Evolutionary conservation across 148 eudicot genomes (phyloP).

Genomic region (Simmondsia chinensis): DNA sequence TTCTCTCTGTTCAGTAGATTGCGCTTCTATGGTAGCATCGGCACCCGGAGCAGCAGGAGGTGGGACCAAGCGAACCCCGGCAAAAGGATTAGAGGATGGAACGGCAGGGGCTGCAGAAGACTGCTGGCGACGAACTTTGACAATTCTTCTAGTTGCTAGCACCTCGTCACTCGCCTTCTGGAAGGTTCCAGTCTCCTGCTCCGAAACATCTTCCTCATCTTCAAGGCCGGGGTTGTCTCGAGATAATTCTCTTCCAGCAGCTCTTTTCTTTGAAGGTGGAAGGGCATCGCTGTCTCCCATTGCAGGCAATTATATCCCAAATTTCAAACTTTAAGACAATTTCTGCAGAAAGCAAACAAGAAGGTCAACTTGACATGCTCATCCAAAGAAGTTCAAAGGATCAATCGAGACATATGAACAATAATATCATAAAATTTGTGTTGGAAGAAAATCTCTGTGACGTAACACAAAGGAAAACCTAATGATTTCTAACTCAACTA

Average conservation of each 20-base stretch:
- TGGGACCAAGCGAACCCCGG: slow-evolving; percentile 65
- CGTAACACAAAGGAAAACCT: too few relatives aligned
- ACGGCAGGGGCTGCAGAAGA: slow-evolving; percentile 39
- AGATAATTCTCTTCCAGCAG: slow-evolving; percentile 79
- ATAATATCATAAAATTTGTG: too few relatives aligned
- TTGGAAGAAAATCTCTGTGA: too few relatives aligned
- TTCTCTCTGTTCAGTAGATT: slow-evolving; percentile 15
- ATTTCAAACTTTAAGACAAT: too few relatives aligned
- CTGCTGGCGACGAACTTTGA: slow-evolving; percentile 67
- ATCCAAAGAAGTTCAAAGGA: too few relatives aligned
- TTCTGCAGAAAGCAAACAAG: too few relatives aligned
- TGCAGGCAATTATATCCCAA: too few relatives aligned
- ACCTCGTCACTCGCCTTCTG: slow-evolving; percentile 85
- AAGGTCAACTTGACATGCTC: too few relatives aligned
- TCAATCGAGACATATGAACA: too few relatives aligned
- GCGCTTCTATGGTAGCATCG: slow-evolving; percentile 20
- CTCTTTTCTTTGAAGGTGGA: slow-evolving; percentile 84
- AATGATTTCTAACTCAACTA: too few relatives aligned
- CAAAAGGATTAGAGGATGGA: slow-evolving; percentile 79
- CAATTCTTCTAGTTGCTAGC: slow-evolving; percentile 67
- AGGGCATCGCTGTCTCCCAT: slow-evolving; percentile 64
- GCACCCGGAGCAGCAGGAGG: slow-evolving; percentile 17
- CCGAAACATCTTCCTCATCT: slow-evolving; percentile 60
- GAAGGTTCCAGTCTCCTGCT: slow-evolving; percentile 64
- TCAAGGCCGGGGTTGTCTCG: slow-evolving; percentile 83